Base-by-base conservation (phyloP, 768 basidiomycete species). In the Wakefieldia striispora region DNA sequence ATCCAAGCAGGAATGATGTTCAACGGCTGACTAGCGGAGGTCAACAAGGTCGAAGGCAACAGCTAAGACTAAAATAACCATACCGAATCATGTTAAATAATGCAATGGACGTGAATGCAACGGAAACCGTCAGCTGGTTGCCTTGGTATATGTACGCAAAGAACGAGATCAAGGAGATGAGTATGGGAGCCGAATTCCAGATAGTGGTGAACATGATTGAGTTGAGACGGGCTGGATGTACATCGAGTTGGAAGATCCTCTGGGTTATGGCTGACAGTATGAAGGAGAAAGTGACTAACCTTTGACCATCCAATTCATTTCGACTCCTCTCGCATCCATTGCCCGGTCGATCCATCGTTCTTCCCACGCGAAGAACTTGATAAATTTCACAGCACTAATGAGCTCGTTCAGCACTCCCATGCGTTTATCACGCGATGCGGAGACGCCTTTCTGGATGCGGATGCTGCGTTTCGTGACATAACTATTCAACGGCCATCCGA, bases 61-160 rank as follows among this genome's bases (percentile, higher is more conserved):
- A 52, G 31, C n/a, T 7, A 13, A 36, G 38, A 21, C 27, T 34
- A 36, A 51, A 29, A 47, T 31, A 7, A 1, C 17, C 54, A 53
- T 70, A 83, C 78, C 82, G 78, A 59, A 97, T 76, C 93, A 97
- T 93, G 40, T 76, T 75, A 67, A 95, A 95, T 37, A 95, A 66
- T 0, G 91, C 80, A 31, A 97, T 87, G 0, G 91, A 75, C 80
- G 94, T 95, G 63, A 95, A 95, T 0, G 95, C 94, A 16, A 82
- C 76, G 9, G 86, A 76, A 42, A 94, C 75, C 0, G 90, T 87
- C 40, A 98, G 65, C 62, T 88, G 72, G 40, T 91, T 79, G 1
- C 88, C 87, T 55, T 78, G 81, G 54, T 81, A 69, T 23, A 94
- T 81, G 53, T 81, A 92, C 17, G 75, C 76, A 59, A 82, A 75